These are phyloP conservation scores for Psilocybe cubensis DNA, from an alignment of 768 basidiomycete genomes.

Conservation along the genomic window DNA sequence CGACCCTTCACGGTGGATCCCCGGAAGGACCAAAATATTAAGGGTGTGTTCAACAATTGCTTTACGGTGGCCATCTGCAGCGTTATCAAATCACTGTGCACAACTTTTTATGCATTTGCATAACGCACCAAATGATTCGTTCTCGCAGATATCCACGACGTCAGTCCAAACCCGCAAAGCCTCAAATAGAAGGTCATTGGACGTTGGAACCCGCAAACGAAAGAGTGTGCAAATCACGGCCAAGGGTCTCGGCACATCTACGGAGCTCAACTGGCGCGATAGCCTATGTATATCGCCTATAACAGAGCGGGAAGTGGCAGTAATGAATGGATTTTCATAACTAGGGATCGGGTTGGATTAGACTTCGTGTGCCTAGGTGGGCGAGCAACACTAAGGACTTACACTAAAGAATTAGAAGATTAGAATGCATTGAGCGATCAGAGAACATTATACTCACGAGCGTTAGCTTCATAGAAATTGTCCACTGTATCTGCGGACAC, in stretches of 20 bases:
- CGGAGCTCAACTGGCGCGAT: slow-evolving; percentile 57
- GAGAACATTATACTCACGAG: slow-evolving; percentile 49
- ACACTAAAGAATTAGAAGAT: slow-evolving; percentile 36
- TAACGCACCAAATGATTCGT: slow-evolving; percentile 74
- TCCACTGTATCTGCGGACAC: slow-evolving; percentile 56
- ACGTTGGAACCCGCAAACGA: slow-evolving; percentile 40
- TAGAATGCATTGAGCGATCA: slow-evolving; percentile 15
- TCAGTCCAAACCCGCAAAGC: slow-evolving; percentile 76
- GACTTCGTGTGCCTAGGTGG: background rate
- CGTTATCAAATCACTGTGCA: slow-evolving; percentile 3
- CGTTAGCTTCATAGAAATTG: slow-evolving; percentile 72
- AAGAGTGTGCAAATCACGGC: slow-evolving; percentile 63
- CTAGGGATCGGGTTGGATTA: slow-evolving; percentile 34
- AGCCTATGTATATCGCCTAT: slow-evolving; percentile 74
- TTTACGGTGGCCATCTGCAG: slow-evolving; percentile 70
- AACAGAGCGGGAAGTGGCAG: slow-evolving; percentile 71
- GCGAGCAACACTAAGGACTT: slow-evolving; percentile 24
- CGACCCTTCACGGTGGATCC: slow-evolving; percentile 57
- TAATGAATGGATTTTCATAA: slow-evolving; percentile 81
- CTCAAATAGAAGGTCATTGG: slow-evolving; percentile 56
- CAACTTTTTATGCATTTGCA: background rate
- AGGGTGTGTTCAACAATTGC: slow-evolving; percentile 81
- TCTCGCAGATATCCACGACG: slow-evolving; percentile 74
- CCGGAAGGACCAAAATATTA: slow-evolving; percentile 76
- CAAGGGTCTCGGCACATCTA: slow-evolving; percentile 72